A percentile compares a stretch with the other conserved stretches of the same genome.
Evolutionary conservation across 1,139 yeast genomes (phyloP).

Genomic region (Fermentozyma sake): DNA sequence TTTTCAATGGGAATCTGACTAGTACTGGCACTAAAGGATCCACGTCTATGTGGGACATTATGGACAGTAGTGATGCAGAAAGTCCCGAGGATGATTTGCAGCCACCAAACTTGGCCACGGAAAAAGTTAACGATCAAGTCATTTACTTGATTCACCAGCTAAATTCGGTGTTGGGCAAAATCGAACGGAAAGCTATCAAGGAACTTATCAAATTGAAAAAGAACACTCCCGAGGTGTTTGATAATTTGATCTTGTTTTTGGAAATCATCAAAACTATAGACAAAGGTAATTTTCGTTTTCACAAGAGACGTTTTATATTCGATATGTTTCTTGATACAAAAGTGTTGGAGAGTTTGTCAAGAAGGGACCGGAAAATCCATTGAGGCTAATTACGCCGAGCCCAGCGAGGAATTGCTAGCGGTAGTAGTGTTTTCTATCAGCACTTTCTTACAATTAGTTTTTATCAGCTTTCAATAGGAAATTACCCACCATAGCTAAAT

Average conservation of each 20-base stretch:
- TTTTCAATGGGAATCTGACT: conserved; percentile 16
- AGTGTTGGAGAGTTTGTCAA: conserved; percentile 51
- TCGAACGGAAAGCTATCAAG: conserved; percentile 63
- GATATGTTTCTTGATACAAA: conserved; percentile 56
- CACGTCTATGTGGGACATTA: conserved; percentile 4
- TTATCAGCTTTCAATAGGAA: no score
- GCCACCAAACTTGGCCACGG: no score
- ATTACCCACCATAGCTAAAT: no score
- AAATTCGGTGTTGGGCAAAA: conserved; percentile 60
- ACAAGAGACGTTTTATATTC: conserved; percentile 54
- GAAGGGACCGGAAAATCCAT: conserved; percentile 31
- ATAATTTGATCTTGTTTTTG: conserved; percentile 51
- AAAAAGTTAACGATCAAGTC: conserved; percentile 25
- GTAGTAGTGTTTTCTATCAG: background rate
- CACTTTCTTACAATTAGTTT: no score
- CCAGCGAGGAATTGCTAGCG: background rate
- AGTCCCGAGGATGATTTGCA: conserved; percentile 1
- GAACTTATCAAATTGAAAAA: conserved; percentile 56
- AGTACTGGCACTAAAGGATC: conserved; percentile 9
- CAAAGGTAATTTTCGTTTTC: conserved; percentile 54
- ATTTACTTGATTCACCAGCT: conserved; percentile 52
- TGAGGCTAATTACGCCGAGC: no score
- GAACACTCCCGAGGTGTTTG: conserved; percentile 52
- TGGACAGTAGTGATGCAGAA: conserved; percentile 2
- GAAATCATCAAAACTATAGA: conserved; percentile 63